A percentile compares a stretch with the other conserved stretches of the same genome.
Conservation (phyloP, 192 early-diverging fungal genomes). For the Funneliformis mosseae region DNA sequence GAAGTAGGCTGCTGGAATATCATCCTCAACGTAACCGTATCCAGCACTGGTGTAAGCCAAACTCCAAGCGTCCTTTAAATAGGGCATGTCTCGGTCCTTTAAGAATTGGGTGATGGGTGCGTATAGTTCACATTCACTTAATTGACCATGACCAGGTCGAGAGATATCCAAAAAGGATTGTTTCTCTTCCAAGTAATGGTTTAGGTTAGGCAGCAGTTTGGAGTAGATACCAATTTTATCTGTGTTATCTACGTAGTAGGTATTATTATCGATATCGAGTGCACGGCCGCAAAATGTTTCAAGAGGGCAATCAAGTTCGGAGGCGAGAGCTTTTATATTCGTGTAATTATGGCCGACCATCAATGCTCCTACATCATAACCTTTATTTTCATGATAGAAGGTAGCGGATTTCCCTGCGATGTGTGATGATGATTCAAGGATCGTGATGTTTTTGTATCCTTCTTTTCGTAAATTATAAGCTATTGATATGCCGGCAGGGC, state of each 20-base stretch:
- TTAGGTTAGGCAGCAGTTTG: not conserved
- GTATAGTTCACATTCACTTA: slow-evolving; percentile 2
- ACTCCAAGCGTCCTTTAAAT: slow-evolving; percentile 22
- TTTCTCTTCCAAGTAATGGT: slow-evolving; percentile 15
- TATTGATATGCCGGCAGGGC: slow-evolving; percentile 17
- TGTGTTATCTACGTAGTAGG: not conserved
- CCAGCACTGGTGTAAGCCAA: slow-evolving; percentile 28
- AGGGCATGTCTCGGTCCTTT: not conserved
- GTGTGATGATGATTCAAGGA: slow-evolving; percentile 11
- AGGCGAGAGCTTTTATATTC: not conserved
- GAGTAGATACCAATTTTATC: not conserved
- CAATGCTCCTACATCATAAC: slow-evolving; percentile 21
- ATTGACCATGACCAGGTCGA: slow-evolving; percentile 12
- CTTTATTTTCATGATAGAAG: not conserved
- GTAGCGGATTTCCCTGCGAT: slow-evolving; percentile 16
- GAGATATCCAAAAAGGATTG: not conserved
- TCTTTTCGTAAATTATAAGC: slow-evolving; percentile 20
- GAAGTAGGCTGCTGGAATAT: slow-evolving; percentile 20
- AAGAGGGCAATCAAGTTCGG: slow-evolving; percentile 15
- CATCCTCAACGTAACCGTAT: slow-evolving; percentile 18
- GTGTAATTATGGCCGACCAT: slow-evolving; percentile 25
- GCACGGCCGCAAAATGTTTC: slow-evolving; percentile 16
- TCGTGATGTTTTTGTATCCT: slow-evolving; percentile 10
- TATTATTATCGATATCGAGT: slow-evolving; percentile 5
- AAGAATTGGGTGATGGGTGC: slow-evolving; percentile 19